Conservation (phyloP, 116 monocot species). For the Iris pallida region DNA sequence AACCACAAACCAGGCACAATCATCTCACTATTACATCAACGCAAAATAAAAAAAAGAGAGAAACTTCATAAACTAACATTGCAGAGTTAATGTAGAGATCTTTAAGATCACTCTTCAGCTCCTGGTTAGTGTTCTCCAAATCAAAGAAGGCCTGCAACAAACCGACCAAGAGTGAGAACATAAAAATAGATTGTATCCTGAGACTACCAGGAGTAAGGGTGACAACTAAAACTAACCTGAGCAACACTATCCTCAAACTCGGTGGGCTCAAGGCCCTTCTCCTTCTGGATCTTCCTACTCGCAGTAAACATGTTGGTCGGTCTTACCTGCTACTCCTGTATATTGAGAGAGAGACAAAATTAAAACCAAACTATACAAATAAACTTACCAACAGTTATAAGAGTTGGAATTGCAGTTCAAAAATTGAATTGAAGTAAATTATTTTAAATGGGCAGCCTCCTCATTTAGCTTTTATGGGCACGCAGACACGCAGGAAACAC, state of each 20-base stretch:
- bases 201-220: background rate
- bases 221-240: slow-evolving; percentile 42
- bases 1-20: background rate
- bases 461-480: no score
- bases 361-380: no score
- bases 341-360: no score
- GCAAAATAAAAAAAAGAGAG: background rate
- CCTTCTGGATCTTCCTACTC: slow-evolving; percentile 80
- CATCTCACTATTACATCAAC: no score
- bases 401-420: no score
- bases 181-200: background rate
- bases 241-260: slow-evolving; percentile 83
- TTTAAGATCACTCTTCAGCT: slow-evolving; percentile 84
- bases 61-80: slow-evolving; percentile 26
- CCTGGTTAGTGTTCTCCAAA: slow-evolving; percentile 70
- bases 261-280: slow-evolving; percentile 60
- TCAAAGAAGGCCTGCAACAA: slow-evolving; percentile 68
- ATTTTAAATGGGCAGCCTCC: no score
- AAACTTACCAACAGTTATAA: no score
- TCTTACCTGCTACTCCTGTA: background rate
- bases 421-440: no score
- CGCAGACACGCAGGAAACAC: no score
- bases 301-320: slow-evolving; percentile 61
- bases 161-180: background rate
- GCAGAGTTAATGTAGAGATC: slow-evolving; percentile 86